These are phyloP conservation scores for Penicillium thymicola DNA, from an alignment of 2,329 filamentous ascomycete genomes.

Conservation along the genomic window DNA sequence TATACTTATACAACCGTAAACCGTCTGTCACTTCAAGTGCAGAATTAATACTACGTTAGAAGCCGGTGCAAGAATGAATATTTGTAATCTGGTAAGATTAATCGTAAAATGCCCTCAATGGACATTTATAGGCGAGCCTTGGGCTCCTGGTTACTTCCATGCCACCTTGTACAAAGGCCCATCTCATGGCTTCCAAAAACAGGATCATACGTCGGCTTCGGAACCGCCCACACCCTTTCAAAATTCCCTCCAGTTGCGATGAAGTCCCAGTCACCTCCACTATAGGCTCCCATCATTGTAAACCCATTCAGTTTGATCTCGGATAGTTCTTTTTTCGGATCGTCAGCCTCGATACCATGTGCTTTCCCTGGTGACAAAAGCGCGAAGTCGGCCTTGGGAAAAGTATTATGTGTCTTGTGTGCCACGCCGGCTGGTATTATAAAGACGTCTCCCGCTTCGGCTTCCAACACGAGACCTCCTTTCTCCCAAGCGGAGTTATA, in stretches of 20 bases:
- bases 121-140: no score
- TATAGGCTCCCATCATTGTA: slow-evolving; percentile 59
- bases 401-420: slow-evolving; percentile 53
- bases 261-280: slow-evolving; percentile 51
- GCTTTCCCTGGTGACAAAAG: slow-evolving; percentile 48
- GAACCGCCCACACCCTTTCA: slow-evolving; percentile 46
- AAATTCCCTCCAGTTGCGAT: slow-evolving; percentile 47
- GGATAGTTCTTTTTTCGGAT: slow-evolving; percentile 36
- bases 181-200: slow-evolving; percentile 38
- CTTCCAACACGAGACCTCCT: slow-evolving; percentile 51
- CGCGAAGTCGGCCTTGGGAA: slow-evolving; percentile 37
- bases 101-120: no score
- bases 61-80: no score
- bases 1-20: no score
- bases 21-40: no score
- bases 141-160: neutral
- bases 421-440: slow-evolving; percentile 56
- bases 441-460: slow-evolving; percentile 55
- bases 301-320: slow-evolving; percentile 44
- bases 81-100: no score
- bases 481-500: slow-evolving; percentile 35
- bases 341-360: slow-evolving; percentile 33
- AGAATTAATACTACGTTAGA: no score
- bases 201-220: slow-evolving; percentile 48
- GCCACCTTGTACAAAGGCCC: neutral